A percentile compares a stretch with the other conserved stretches of the same genome.
These are phyloP conservation scores for Perkinsus chesapeaki DNA, from an alignment of 169 alveolate genomes.

Conservation along the genomic window DNA sequence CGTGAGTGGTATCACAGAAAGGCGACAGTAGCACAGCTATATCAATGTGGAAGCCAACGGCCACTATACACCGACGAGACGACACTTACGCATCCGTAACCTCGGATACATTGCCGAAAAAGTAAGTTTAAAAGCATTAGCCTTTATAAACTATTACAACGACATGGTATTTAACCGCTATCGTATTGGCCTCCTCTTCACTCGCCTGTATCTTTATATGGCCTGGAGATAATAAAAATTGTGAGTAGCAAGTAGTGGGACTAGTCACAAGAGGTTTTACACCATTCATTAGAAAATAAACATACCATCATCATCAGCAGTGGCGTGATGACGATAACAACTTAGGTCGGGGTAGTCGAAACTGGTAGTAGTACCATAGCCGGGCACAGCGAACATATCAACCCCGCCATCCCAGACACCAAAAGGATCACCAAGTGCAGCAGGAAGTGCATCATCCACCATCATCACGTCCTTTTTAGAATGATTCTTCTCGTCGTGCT, in stretches of 20 bases:
- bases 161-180: background rate
- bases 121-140: background rate
- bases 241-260: background rate
- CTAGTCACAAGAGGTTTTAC: background rate
- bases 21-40: background rate
- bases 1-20: background rate
- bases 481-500: too few species aligned
- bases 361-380: background rate
- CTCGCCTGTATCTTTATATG: background rate
- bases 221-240: too few species aligned
- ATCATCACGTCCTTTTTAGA: background rate
- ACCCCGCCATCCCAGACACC: background rate
- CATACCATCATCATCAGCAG: background rate
- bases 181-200: too few species aligned
- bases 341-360: background rate
- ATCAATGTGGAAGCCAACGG: background rate
- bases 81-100: too few species aligned
- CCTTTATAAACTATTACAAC: too few species aligned
- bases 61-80: background rate
- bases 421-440: background rate
- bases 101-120: too few species aligned
- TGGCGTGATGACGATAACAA: background rate
- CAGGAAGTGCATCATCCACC: background rate
- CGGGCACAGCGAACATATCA: background rate
- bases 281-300: background rate